These are phyloP conservation scores for Rhodotorula graminis DNA, from an alignment of 768 basidiomycete species.

Conservation along the genomic window DNA sequence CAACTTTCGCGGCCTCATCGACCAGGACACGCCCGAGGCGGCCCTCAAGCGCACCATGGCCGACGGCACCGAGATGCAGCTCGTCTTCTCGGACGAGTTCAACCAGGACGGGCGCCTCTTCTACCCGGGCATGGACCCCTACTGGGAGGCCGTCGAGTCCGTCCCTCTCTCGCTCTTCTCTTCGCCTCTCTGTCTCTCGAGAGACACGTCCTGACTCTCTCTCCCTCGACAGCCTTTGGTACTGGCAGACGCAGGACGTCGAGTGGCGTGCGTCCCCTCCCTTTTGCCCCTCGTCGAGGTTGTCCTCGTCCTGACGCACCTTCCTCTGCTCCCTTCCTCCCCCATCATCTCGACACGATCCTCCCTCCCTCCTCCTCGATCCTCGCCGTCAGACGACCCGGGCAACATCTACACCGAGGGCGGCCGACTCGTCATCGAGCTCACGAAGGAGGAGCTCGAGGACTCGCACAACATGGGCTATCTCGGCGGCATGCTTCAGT, in stretches of 20 bases:
- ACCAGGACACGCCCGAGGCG: slow-evolving; percentile 64
- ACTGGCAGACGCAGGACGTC: too few species aligned
- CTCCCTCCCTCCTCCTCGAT: too few species aligned
- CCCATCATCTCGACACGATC: too few species aligned
- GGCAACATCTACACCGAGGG: slow-evolving; percentile 46
- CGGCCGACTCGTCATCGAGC: slow-evolving; percentile 43
- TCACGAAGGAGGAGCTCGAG: slow-evolving; percentile 11
- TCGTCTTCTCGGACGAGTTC: slow-evolving; percentile 85
- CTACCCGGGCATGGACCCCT: slow-evolving; percentile 50
- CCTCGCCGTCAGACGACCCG: slow-evolving; percentile 44
- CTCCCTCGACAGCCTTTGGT: background rate
- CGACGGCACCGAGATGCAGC: slow-evolving; percentile 70
- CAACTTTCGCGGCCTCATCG: slow-evolving; percentile 57
- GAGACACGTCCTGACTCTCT: too few species aligned
- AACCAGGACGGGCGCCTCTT: slow-evolving; percentile 66
- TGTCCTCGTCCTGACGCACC: slow-evolving; percentile 46
- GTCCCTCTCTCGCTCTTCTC: background rate
- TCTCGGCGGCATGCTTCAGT: slow-evolving; percentile 57
- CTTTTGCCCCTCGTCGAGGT: slow-evolving; percentile 42
- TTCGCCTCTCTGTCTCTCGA: too few species aligned
- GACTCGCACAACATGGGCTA: slow-evolving; percentile 26
- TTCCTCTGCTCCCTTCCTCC: too few species aligned
- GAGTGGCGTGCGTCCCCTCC: background rate
- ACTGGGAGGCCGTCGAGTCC: slow-evolving; percentile 50
- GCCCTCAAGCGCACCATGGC: slow-evolving; percentile 61